phyloP scores from a whole-genome alignment of 176 grass and related monocot genomes.

The Zoysia pacifica region DNA sequence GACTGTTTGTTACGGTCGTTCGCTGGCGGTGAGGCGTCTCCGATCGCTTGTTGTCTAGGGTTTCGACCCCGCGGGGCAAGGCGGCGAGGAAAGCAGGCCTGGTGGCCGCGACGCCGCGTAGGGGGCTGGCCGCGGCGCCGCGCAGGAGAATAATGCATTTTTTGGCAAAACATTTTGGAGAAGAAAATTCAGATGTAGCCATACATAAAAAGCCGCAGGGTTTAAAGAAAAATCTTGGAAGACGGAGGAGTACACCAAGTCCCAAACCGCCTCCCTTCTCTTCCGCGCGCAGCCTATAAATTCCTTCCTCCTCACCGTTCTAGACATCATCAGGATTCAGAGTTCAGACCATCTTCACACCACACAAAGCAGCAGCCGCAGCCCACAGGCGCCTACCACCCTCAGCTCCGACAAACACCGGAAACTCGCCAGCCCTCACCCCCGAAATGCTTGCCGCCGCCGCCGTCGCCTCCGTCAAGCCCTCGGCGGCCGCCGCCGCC shows the following conservation, averaged over 20 bases:
- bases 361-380: not conserved
- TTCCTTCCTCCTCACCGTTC: constrained; percentile 8
- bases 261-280: constrained; percentile 25
- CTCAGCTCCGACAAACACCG: not conserved
- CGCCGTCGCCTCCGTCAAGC: constrained; percentile 48
- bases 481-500: constrained; percentile 3
- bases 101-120: too few relatives aligned
- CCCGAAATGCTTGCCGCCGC: constrained; percentile 43
- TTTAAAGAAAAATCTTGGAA: constrained; percentile 19
- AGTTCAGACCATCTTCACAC: not conserved
- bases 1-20: too few relatives aligned
- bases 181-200: not conserved
- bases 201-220: not conserved
- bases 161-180: not conserved
- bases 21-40: too few relatives aligned
- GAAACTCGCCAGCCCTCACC: not conserved
- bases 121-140: too few relatives aligned
- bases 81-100: too few relatives aligned
- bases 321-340: not conserved
- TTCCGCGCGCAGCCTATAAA: constrained; percentile 46
- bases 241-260: not conserved
- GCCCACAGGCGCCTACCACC: not conserved
- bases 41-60: too few relatives aligned
- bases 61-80: too few relatives aligned
- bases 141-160: too few relatives aligned